Percentiles rank a stretch among this genome's conserved stretches.
phyloP scores from a whole-genome alignment of 148 eudicot genomes.

The Rhododendron molle region DNA sequence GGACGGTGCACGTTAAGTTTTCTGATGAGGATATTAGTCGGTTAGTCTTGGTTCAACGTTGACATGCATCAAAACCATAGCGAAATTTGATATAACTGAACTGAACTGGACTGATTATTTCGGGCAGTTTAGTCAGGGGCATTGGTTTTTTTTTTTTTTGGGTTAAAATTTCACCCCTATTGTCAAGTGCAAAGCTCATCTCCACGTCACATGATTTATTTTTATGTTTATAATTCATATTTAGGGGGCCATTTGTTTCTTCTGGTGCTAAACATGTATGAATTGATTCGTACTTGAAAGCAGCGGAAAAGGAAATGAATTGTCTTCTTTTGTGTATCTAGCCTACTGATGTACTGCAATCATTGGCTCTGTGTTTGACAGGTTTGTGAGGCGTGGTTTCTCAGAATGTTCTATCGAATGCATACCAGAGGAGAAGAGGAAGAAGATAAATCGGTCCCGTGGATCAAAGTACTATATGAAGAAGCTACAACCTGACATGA shows the following conservation, averaged over 20 bases:
- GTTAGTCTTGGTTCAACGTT: neutral
- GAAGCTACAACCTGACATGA: conserved; percentile 62
- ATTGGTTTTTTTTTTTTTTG: neutral
- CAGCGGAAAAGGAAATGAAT: neutral
- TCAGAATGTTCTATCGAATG: conserved; percentile 69
- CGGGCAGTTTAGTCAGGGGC: neutral
- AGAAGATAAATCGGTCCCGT: conserved; percentile 68
- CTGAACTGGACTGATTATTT: neutral
- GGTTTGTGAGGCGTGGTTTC: conserved; percentile 96
- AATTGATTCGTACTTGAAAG: neutral
- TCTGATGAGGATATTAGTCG: neutral
- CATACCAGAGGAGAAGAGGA: conserved; percentile 74
- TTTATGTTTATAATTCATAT: neutral
- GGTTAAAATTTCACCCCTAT: neutral
- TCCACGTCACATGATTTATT: neutral
- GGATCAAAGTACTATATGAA: conserved; percentile 92
- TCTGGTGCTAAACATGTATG: neutral
- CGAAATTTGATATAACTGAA: neutral
- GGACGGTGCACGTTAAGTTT: neutral
- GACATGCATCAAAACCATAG: neutral
- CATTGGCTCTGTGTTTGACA: conserved; percentile 17
- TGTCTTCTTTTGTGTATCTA: neutral
- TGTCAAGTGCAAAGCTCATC: neutral
- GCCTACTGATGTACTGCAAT: neutral
- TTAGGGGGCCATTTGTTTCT: neutral